These are phyloP conservation scores for Xanthoconium separans DNA, from an alignment of 1,284 basidiomycete genomes.

Conservation along the genomic window DNA sequence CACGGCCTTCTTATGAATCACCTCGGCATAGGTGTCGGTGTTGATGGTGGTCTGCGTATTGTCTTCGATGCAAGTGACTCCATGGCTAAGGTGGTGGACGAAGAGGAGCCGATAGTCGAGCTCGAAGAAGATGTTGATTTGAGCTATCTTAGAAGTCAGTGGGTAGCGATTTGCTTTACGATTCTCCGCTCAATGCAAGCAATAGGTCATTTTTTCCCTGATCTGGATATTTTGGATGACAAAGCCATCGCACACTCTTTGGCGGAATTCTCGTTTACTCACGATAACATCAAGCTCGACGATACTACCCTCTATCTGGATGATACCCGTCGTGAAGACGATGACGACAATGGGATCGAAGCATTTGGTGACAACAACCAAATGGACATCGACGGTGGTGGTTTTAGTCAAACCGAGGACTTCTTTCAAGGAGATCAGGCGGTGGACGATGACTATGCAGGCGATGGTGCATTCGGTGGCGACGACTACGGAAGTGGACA, in stretches of 20 bases:
- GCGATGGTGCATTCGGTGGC: constrained; percentile 43
- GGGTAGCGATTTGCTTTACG: neutral
- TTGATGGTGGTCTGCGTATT: constrained; percentile 83
- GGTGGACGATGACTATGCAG: constrained; percentile 53
- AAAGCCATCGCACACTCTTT: constrained; percentile 82
- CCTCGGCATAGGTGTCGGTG: constrained; percentile 70
- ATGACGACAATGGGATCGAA: constrained; percentile 48
- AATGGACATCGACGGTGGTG: constrained; percentile 48
- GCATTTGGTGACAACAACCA: constrained; percentile 31
- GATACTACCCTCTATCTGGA: constrained; percentile 58
- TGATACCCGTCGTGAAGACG: constrained; percentile 43
- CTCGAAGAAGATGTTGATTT: constrained; percentile 69
- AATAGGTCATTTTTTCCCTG: constrained; percentile 67
- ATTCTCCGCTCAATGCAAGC: constrained; percentile 7
- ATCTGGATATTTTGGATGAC: constrained; percentile 59
- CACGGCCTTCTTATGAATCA: constrained; percentile 95
- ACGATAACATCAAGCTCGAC: constrained; percentile 59
- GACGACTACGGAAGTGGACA: constrained; percentile 46
- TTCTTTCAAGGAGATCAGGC: constrained; percentile 77
- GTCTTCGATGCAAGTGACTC: constrained; percentile 97
- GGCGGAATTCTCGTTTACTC: constrained; percentile 76
- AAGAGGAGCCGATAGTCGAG: constrained; percentile 63
- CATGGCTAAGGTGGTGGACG: constrained; percentile 75
- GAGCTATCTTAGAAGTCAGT: constrained; percentile 65
- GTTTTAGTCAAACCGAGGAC: constrained; percentile 61